Conservation (phyloP, 805 yeast genomes). For the Suhomyces sp. region DNA sequence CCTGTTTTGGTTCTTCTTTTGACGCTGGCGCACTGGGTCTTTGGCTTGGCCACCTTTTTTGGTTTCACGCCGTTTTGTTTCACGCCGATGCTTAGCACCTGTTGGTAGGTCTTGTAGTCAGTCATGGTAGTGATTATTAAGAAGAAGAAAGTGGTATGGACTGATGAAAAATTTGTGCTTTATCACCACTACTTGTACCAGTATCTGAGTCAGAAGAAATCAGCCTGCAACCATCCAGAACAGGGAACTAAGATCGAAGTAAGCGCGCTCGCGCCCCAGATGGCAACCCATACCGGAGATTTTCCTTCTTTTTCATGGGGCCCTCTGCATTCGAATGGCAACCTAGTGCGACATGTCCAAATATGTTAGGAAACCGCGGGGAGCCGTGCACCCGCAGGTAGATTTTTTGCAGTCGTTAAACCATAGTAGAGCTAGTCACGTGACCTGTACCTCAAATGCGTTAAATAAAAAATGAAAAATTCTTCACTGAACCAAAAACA, state of each 20-base stretch:
- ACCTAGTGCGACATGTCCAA: too few relatives aligned
- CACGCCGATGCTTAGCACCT: conserved; percentile 14
- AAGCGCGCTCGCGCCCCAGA: conserved; percentile 7
- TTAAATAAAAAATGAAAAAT: too few relatives aligned
- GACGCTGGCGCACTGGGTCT: conserved; percentile 7
- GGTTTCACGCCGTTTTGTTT: conserved; percentile 7
- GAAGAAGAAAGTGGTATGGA: conserved; percentile 4
- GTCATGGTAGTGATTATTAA: not conserved
- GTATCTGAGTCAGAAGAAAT: conserved; percentile 2
- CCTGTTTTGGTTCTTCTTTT: conserved; percentile 47
- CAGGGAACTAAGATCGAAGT: conserved; percentile 11
- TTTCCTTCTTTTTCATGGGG: not conserved
- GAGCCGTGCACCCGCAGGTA: too few relatives aligned
- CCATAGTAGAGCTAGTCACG: too few relatives aligned
- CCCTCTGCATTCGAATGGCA: too few relatives aligned
- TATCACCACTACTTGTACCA: not conserved
- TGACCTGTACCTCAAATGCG: too few relatives aligned
- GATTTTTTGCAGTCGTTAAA: too few relatives aligned
- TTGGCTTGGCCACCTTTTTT: conserved; percentile 14
- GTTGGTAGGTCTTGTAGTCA: conserved; percentile 16
- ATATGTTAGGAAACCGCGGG: not conserved
- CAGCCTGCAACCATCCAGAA: conserved; percentile 1
- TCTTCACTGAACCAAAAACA: too few relatives aligned
- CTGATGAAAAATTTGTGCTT: conserved; percentile 2
- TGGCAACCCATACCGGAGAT: conserved; percentile 3